Base-by-base conservation (phyloP, 495 filamentous ascomycete genomes). In the Penicillium paxilli region DNA sequence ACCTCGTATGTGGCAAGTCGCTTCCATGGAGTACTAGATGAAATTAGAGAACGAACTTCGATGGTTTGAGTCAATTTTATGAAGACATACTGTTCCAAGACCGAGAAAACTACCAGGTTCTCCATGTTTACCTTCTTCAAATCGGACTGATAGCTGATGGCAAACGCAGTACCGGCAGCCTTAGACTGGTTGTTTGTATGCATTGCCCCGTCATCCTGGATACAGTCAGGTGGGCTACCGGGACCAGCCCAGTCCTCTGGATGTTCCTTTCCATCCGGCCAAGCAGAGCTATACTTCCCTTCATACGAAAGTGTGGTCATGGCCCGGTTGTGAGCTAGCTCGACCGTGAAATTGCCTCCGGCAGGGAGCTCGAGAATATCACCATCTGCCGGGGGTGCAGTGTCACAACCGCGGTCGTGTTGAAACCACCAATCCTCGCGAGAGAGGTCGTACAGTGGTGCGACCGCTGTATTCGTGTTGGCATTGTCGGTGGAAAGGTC, bases 361-460 rank as follows among this genome's bases (percentile, higher is more conserved):
- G 79, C 81, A 5, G 80, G 81, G 14, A 84, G 64, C 12, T 68
- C 67, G 25, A 84, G 68, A 23, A 73, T 76, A 10, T 74, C 70
- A 19, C 68, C 74, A 19, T 65, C 62, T 1, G 65, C 58, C 0
- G 77, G 79, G 35, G 73, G 71, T 30, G 64, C 65, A 3, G 48
- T 19, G 57, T 80, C 66, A 57, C 79, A 82, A 24, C 72, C 72
- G 16, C 79, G 71, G 44, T 78, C 71, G 49, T 72, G 67, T 48
- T 82, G 77, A 65, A 79, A 80, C 79, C 79, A 82, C 75, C 76
- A 81, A 37, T 80, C 49, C 32, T 59, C 58, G 26, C 68, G 65
- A 11, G 71, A 54, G 16, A 77, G 72, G 20, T 75, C 45, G 52
- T 68, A 78, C 8, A 80, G 63, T 9, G 79, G 79, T 24, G 62